Percentiles rank a stretch among this genome's conserved stretches.
phyloP scores from a whole-genome alignment of 352 stramenopile species.

The Globisporangium barbulae region DNA sequence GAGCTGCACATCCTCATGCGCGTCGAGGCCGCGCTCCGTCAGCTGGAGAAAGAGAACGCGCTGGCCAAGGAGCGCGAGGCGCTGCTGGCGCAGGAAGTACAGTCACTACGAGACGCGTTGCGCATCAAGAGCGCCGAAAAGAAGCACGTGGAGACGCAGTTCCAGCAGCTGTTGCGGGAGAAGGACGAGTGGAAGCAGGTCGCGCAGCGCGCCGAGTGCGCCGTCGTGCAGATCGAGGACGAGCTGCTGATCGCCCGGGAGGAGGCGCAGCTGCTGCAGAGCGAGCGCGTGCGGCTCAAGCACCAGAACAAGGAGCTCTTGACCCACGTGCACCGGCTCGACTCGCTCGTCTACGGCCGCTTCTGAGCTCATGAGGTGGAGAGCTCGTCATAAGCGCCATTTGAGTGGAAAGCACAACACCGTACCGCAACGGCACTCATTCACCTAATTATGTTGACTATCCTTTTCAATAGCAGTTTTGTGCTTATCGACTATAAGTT shows the following conservation, averaged over 20 bases:
- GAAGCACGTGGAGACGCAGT: conserved; percentile 47
- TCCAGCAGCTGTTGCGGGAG: conserved; percentile 35
- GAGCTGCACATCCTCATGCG: conserved; percentile 68
- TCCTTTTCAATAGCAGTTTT: too few relatives aligned
- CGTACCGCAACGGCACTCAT: too few relatives aligned
- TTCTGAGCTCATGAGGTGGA: conserved; percentile 32
- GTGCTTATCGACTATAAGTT: too few relatives aligned
- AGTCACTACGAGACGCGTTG: conserved; percentile 49
- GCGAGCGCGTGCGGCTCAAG: conserved; percentile 55
- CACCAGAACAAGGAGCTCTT: conserved; percentile 72
- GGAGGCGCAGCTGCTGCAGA: conserved; percentile 57
- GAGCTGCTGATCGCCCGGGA: conserved; percentile 60
- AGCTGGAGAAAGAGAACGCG: conserved; percentile 69
- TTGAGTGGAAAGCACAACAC: too few relatives aligned
- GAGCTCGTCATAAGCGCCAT: too few relatives aligned
- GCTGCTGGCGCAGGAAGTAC: conserved; percentile 47
- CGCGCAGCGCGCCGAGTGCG: conserved; percentile 41
- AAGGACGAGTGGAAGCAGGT: conserved; percentile 58
- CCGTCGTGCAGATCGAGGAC: conserved; percentile 49
- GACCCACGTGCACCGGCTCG: conserved; percentile 67
- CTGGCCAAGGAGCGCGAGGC: conserved; percentile 44
- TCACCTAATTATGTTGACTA: too few relatives aligned
- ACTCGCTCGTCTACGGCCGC: conserved; percentile 71
- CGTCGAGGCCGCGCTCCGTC: conserved; percentile 63
- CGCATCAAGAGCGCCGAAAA: conserved; percentile 50